Base-by-base conservation (phyloP, 768 basidiomycete genomes). In the Lentinula detonsa region DNA sequence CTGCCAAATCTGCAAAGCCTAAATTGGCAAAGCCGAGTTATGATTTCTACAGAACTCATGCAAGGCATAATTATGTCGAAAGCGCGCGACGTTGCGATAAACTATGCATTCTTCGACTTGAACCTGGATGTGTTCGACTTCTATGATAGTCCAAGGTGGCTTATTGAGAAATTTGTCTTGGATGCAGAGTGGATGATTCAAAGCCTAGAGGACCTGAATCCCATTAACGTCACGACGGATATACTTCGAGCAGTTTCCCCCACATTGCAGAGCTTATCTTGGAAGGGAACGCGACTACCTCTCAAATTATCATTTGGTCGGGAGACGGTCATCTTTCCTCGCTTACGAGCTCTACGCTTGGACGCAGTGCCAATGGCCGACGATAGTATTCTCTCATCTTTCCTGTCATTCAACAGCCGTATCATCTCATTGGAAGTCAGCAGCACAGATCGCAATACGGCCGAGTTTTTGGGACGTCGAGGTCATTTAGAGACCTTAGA, bases 1-100 rank as follows among this genome's bases (percentile, higher is more conserved):
- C 57, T 72, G 23, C 61, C 65, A 7, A 73, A 74, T 58, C 64
- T 74, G n/a, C 63, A 68, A 34, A 63, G 69, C 5, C 51, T 74
- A 16, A 63, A 71, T 37, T 73, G 70, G 72, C 62, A 65, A 42
- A 61, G 62, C 15, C 62, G 64, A 9, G 51, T 54, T 3, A 21
- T 63, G 16, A 45, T 68, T 21, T 56, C 65, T 0, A 42, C 57
- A 5, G 28, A 63, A 2, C 62, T 69, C 39, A 48, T 73, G 15
- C 37, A 49, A 5, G 60, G 62, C 31, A 61, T 72, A 6, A 52
- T 64, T 5, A 18, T 63, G 0, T 68, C 68, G 2, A 53, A 67
- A 4, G 56, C 69, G 18, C 65, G 62, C 50, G 68, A 73, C 57
- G 57, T 74, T 1, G 62, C 66, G n/a, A 52, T 74, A n/a, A 59